Evolutionary conservation across 257 asterid species (phyloP).

Genomic region (Avicennia marina): DNA sequence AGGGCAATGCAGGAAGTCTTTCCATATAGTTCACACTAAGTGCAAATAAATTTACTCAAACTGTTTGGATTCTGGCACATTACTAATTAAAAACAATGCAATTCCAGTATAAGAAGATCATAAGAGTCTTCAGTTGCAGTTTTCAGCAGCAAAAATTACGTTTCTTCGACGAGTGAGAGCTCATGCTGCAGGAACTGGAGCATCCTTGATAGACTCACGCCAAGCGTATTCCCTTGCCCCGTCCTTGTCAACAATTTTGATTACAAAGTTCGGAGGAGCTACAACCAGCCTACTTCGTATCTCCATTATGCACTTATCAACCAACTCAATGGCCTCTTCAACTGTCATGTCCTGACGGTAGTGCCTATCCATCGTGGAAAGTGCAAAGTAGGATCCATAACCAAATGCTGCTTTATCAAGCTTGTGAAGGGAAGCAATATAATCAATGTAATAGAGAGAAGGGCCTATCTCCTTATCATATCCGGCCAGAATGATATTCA

Average conservation of each 20-base stretch:
- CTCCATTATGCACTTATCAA: constrained; percentile 70
- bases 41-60: too few species aligned
- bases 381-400: constrained; percentile 88
- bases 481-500: constrained; percentile 86
- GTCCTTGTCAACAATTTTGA: constrained; percentile 84
- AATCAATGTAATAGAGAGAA: constrained; percentile 73
- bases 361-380: constrained; percentile 89
- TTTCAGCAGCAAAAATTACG: constrained; percentile 9
- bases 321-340: constrained; percentile 82
- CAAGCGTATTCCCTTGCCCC: constrained; percentile 85
- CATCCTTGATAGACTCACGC: constrained; percentile 70
- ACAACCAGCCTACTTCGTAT: constrained; percentile 79
- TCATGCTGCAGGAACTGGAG: constrained; percentile 39
- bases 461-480: constrained; percentile 92
- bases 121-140: too few species aligned
- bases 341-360: constrained; percentile 77
- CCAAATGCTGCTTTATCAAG: constrained; percentile 91
- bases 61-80: too few species aligned
- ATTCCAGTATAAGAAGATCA: too few species aligned
- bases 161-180: too few species aligned
- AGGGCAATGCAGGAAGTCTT: too few species aligned
- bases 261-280: constrained; percentile 89
- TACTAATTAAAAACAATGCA: too few species aligned
- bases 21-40: too few species aligned
- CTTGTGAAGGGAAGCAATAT: constrained; percentile 88